Base-by-base conservation (phyloP, 495 filamentous ascomycete genomes). In the Podospora pseudocomata region DNA sequence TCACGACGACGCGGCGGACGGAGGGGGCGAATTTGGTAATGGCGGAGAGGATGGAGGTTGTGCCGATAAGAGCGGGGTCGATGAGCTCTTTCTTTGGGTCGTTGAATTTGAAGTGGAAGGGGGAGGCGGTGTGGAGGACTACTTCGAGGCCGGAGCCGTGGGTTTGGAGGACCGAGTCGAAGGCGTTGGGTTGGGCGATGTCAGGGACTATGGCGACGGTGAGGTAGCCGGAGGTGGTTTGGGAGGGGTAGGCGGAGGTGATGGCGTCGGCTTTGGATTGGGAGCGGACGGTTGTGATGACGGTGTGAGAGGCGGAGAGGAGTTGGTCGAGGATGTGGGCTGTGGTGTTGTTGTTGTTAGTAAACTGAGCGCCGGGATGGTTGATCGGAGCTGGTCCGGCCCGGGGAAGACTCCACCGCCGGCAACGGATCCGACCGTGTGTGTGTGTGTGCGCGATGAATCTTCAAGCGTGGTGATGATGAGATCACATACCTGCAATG, bases 71-170 rank as follows among this genome's bases (percentile, higher is more conserved):
- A 0, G 93, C 93, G 0, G 93, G 92, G 70, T 95, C 91, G 58
- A 97, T 77, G 56, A 97, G 85, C 58, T 97, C 91, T 69, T 87
- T 95, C 70, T 92, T 82, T 7, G 90, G 85, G 74, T 97, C 91
- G 23, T 81, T 82, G 59, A 84, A 82, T 18, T 87, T 86, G 80
- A 86, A 91, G 75, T 94, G 91, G 80, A 96, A 96, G 4, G 94
- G 93, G 15, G 87, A 90, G 2, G 94, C 93, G 0, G 92, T 96
- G 78, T 98, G 94, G 60, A 97, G 81, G 27, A 98, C 92, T 68
- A 87, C 89, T 68, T 94, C 93, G 68, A 97, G 89, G 39, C 13
- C 9, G 7, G 7, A 3, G 3, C 88, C 90, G 1, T 91, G 90
- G 61, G 84, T 87, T 76, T 87, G 86, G 66, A 93, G 87, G 18